Evolutionary conservation across 2,329 filamentous ascomycete species (phyloP).

Genomic region (Mycogone perniciosa): DNA sequence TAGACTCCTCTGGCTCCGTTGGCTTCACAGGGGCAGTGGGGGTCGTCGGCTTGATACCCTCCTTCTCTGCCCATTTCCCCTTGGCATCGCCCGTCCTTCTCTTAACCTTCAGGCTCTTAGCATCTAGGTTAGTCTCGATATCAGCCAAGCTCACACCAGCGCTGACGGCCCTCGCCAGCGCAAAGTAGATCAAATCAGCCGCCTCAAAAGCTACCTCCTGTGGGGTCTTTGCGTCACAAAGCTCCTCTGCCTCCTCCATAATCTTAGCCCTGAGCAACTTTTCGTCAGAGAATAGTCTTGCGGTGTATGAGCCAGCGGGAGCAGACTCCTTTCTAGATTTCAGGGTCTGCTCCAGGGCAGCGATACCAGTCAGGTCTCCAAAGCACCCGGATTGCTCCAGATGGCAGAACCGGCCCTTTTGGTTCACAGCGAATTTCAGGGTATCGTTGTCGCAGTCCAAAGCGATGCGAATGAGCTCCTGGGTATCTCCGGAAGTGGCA

Average conservation of each 20-base stretch:
- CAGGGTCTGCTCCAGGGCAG: constrained; percentile 81
- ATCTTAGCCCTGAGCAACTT: constrained; percentile 92
- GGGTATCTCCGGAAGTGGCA: constrained; percentile 86
- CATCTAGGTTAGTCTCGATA: constrained; percentile 85
- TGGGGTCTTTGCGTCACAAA: constrained; percentile 77
- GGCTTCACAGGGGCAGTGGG: constrained; percentile 31
- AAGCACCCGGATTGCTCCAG: constrained; percentile 90
- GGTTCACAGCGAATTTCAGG: constrained; percentile 79
- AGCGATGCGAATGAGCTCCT: constrained; percentile 77
- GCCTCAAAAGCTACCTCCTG: constrained; percentile 89
- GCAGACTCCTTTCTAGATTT: constrained; percentile 74
- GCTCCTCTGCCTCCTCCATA: constrained; percentile 94
- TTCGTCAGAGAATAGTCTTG: constrained; percentile 83
- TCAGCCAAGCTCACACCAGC: constrained; percentile 82
- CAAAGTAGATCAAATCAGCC: constrained; percentile 93
- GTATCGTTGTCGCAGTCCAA: constrained; percentile 94
- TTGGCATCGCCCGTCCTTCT: constrained; percentile 90
- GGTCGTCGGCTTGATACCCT: constrained; percentile 50
- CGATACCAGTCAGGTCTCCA: constrained; percentile 73
- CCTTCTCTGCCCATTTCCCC: constrained; percentile 82
- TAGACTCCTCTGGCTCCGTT: constrained; percentile 28
- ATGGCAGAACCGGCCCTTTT: constrained; percentile 92
- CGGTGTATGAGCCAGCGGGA: constrained; percentile 87
- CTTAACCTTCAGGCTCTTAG: constrained; percentile 94
- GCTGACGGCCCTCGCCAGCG: constrained; percentile 79